Conservation (phyloP, 805 yeast species). For the Wickerhamomyces queroliae region DNA sequence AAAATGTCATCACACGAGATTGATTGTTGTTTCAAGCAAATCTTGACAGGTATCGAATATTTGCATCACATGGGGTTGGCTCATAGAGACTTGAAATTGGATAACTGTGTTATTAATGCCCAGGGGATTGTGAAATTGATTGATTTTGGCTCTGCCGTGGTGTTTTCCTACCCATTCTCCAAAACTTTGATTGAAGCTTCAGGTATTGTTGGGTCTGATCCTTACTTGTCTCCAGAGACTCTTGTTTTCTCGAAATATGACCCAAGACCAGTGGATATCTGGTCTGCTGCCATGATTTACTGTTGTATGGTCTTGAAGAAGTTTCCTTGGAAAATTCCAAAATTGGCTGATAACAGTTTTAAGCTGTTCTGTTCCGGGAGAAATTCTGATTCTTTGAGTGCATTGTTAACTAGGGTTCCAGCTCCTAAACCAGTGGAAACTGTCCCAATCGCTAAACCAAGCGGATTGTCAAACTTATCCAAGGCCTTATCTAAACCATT, state of each 20-base stretch:
- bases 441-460: conserved; percentile 10
- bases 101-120: conserved; percentile 81
- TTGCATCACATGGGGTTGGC: conserved; percentile 82
- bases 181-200: conserved; percentile 67
- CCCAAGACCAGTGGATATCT: conserved; percentile 89
- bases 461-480: conserved; percentile 20
- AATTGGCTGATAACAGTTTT: conserved; percentile 73
- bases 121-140: conserved; percentile 85
- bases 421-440: conserved; percentile 32
- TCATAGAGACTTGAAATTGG: conserved; percentile 87
- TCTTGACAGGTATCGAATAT: conserved; percentile 74
- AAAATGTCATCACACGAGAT: conserved; percentile 78
- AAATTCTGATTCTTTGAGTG: conserved; percentile 61
- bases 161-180: conserved; percentile 81
- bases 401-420: conserved; percentile 50
- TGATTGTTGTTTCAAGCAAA: conserved; percentile 85
- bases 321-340: conserved; percentile 94
- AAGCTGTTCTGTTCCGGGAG: conserved; percentile 74
- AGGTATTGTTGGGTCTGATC: conserved; percentile 86
- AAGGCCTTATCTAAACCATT: conserved; percentile 22
- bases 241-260: conserved; percentile 77
- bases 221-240: conserved; percentile 90
- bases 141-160: conserved; percentile 92
- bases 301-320: conserved; percentile 89
- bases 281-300: conserved; percentile 89